phyloP scores from a whole-genome alignment of 2,329 filamentous ascomycete genomes.

The Neopestalotiopsis clavispora region DNA sequence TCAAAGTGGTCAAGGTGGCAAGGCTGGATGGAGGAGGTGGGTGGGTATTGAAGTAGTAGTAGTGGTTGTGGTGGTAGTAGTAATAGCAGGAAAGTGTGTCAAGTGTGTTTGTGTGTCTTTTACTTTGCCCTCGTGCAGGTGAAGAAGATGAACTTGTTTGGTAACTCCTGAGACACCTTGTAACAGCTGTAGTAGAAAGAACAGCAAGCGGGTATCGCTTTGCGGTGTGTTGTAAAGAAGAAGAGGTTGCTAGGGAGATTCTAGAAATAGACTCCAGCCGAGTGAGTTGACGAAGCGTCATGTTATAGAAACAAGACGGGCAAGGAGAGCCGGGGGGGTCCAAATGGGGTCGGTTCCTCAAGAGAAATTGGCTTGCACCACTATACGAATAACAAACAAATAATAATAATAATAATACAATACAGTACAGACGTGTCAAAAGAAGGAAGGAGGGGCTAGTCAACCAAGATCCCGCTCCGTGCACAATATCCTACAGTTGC shows the following conservation, averaged over 20 bases:
- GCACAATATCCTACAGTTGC: constrained; percentile 6
- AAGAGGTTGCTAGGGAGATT: constrained; percentile 6
- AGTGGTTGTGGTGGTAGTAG: neutral
- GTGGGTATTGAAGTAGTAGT: neutral
- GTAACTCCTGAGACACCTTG: constrained; percentile 2
- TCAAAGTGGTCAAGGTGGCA: neutral
- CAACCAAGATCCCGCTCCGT: constrained; percentile 5
- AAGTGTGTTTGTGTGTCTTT: neutral
- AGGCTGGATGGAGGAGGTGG: neutral
- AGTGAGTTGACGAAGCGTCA: constrained; percentile 20
- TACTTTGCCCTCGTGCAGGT: constrained; percentile 5
- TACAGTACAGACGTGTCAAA: constrained; percentile 8
- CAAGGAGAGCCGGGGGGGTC: neutral
- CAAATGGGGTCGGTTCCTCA: no score
- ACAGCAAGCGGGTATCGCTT: neutral
- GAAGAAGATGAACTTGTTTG: constrained; percentile 8
- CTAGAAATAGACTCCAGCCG: constrained; percentile 19
- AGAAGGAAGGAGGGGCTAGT: constrained; percentile 14
- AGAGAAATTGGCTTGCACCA: neutral
- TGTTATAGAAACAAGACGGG: constrained; percentile 10
- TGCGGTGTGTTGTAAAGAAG: neutral
- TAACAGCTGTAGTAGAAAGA: neutral
- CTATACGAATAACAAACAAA: constrained; percentile 9
- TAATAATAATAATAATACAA: neutral
- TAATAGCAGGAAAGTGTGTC: no score